Conservation (phyloP, 78 protist species). For the Emiliania huxleyi region DNA sequence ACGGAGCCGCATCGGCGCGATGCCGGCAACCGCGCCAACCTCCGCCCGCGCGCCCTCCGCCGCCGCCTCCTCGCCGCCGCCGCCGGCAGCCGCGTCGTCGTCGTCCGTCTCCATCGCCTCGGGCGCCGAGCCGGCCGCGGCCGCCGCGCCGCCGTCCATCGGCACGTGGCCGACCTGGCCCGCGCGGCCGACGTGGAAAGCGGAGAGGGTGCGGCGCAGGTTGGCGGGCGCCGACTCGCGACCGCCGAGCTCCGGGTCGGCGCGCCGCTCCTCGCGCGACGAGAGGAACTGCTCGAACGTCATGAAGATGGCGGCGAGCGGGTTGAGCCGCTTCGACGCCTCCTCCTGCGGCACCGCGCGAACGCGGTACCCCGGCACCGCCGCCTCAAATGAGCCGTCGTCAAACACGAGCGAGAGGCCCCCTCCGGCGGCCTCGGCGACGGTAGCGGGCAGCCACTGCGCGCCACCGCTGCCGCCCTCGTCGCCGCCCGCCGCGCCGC, state of each 20-base stretch:
- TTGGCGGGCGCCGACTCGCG: background rate
- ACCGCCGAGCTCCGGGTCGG: background rate
- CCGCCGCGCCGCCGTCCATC: background rate
- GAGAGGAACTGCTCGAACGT: constrained; percentile 1
- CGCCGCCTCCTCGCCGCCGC: background rate
- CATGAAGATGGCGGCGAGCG: constrained; percentile 2
- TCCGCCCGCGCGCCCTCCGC: background rate
- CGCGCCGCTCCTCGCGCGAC: background rate
- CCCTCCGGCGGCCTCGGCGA: background rate
- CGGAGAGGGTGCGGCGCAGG: background rate
- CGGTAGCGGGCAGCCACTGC: background rate
- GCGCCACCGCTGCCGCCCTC: background rate
- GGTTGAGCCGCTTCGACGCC: background rate
- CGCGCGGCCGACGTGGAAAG: background rate
- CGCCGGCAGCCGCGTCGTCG: too few species aligned
- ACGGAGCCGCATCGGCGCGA: background rate
- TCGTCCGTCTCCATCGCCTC: background rate
- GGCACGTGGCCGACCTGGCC: background rate
- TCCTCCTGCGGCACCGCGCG: background rate
- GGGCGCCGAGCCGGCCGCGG: background rate
- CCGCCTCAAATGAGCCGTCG: background rate
- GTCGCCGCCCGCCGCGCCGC: background rate
- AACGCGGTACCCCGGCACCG: background rate
- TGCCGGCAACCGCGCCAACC: background rate
- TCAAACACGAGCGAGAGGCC: background rate